Evolutionary conservation across 768 basidiomycete species (phyloP), one percentile per base, ranked within the genome.

Genomic region (Leucosporidium scottii): DNA sequence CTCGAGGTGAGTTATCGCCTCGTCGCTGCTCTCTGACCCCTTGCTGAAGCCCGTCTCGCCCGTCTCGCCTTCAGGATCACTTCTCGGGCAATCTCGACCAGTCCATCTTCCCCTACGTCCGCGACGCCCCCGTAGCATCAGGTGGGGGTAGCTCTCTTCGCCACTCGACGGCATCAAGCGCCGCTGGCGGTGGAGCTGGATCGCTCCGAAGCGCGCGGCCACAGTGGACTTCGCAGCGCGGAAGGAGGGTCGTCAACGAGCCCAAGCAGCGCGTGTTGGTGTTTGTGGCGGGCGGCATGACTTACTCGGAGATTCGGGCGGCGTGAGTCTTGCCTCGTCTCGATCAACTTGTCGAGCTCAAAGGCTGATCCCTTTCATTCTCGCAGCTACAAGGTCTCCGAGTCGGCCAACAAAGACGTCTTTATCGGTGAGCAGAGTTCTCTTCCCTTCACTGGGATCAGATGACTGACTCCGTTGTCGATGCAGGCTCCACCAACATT

Each of bases 201-300:
- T 96, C 93, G 1, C 80, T 98, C 51, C 87, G 94, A 27, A 93
- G 91, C 51, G 63, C 67, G 76, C 80, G 27, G 74, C 79, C 75
- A 12, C 71, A 39, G 44, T 76, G 75, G 75, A 70, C 74, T 25
- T 64, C 64, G 1, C 48, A 66, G 17, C 65, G 64, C 0, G 66
- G 64, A 23, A 65, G 65, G 53, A 75, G 75, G 34, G 83, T 77
- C 79, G 81, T 87, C 47, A 82, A 83, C 34, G 80, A 81, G 60
- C 77, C 78, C 4, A 77, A 74, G 66, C 88, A 91, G 78, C 84
- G 94, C 34, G 75, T 96, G 20, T 82, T 99, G 47, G 84, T 97
- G 23, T 98, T 98, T 78, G 82, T 97, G 28, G 89, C 90, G 20
- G 96, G 96, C 47, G 96, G 96, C 3, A 87, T 93, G 84, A 93